phyloP scores from a whole-genome alignment of 176 grass and related monocot species.

The Carex cristatella region DNA sequence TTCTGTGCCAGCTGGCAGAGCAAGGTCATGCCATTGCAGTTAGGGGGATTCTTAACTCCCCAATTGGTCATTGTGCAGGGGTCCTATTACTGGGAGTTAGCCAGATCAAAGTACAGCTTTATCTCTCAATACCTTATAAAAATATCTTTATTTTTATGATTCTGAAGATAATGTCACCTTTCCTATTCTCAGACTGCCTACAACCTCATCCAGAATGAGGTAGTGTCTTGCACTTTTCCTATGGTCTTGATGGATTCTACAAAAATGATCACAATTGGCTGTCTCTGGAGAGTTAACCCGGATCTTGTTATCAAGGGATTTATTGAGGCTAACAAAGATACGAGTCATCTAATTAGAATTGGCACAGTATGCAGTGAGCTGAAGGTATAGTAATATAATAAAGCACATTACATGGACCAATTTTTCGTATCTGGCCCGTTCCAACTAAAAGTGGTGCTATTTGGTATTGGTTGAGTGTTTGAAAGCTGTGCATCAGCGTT shows the following conservation, averaged over 20 bases:
- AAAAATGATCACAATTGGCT: slow-evolving; percentile 39
- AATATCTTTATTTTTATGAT: slow-evolving; percentile 21
- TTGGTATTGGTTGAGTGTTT: background rate
- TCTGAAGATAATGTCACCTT: background rate
- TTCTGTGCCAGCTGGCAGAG: slow-evolving; percentile 79
- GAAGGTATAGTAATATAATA: slow-evolving; percentile 45
- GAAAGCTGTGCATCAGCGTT: background rate
- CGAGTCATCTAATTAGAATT: slow-evolving; percentile 54
- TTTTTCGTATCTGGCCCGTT: background rate
- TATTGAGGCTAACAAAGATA: slow-evolving; percentile 61
- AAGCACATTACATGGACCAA: slow-evolving; percentile 11
- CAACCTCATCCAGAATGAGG: slow-evolving; percentile 81
- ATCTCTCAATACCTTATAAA: background rate
- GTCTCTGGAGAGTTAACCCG: slow-evolving; percentile 68
- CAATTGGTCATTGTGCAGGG: slow-evolving; percentile 65
- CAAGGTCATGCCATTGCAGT: slow-evolving; percentile 65
- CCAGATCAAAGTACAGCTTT: slow-evolving; percentile 60
- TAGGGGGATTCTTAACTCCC: slow-evolving; percentile 50
- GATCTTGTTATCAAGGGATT: slow-evolving; percentile 71
- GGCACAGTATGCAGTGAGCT: slow-evolving; percentile 72
- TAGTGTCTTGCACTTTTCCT: slow-evolving; percentile 65
- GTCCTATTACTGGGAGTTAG: slow-evolving; percentile 72
- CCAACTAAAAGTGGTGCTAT: background rate
- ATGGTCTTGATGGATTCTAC: slow-evolving; percentile 59
- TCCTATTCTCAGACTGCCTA: slow-evolving; percentile 67